phyloP scores from a whole-genome alignment of 352 stramenopile species.

The Aphanomyces astaci region DNA sequence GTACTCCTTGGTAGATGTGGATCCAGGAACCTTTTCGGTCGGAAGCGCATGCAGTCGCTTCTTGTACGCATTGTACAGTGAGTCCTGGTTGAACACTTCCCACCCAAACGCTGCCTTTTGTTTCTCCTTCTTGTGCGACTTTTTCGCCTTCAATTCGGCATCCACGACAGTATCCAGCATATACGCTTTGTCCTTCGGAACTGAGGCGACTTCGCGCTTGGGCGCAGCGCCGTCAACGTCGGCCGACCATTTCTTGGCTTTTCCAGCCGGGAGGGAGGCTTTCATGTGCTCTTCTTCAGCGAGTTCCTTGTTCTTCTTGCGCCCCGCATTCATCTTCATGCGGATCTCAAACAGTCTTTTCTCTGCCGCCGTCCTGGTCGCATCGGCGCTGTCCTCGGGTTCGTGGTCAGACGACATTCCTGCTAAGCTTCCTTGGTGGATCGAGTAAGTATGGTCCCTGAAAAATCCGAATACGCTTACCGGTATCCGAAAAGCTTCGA shows the following conservation, averaged over 20 bases:
- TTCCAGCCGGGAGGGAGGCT: slow-evolving; percentile 17
- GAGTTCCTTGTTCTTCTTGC: slow-evolving; percentile 76
- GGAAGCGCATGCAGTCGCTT: slow-evolving; percentile 61
- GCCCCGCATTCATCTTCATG: slow-evolving; percentile 76
- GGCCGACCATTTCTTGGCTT: slow-evolving; percentile 53
- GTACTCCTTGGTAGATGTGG: slow-evolving; percentile 19
- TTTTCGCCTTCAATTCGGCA: slow-evolving; percentile 51
- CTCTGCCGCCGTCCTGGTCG: slow-evolving; percentile 60
- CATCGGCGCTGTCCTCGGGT: slow-evolving; percentile 35
- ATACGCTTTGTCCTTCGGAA: slow-evolving; percentile 38
- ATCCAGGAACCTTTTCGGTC: slow-evolving; percentile 26
- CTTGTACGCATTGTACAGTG: slow-evolving; percentile 79
- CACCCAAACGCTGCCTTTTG: slow-evolving; percentile 72
- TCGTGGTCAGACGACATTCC: slow-evolving; percentile 2
- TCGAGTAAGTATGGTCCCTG: not conserved
- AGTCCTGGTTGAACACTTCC: slow-evolving; percentile 82
- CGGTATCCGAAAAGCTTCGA: not conserved
- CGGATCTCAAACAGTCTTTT: slow-evolving; percentile 77
- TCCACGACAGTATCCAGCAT: slow-evolving; percentile 57
- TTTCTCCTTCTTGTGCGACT: slow-evolving; percentile 65
- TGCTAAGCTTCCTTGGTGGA: not conserved
- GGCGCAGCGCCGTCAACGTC: slow-evolving; percentile 51
- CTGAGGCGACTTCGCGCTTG: slow-evolving; percentile 39
- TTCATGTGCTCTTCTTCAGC: slow-evolving; percentile 23
- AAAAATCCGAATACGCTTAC: not conserved